Percentiles rank a stretch among this genome's conserved stretches.
phyloP scores from a whole-genome alignment of 2,329 filamentous ascomycete genomes.

The Penicillium sclerotiorum region DNA sequence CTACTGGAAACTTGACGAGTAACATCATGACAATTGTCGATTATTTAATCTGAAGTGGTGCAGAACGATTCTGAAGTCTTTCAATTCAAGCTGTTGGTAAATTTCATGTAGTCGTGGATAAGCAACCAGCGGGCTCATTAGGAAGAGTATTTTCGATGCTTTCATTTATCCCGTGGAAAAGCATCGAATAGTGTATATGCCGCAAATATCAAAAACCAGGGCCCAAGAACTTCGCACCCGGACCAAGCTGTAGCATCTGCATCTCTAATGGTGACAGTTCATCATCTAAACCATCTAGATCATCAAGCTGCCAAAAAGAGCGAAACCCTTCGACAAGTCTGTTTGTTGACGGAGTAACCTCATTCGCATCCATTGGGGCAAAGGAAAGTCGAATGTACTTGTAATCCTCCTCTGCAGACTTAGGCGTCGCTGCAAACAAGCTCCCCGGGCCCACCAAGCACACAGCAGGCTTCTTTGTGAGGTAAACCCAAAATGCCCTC shows the following conservation, averaged over 20 bases:
- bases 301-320: conserved; percentile 76
- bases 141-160: too few species aligned
- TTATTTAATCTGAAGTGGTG: too few species aligned
- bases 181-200: too few species aligned
- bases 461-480: conserved; percentile 69
- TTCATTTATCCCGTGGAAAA: too few species aligned
- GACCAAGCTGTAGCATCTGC: conserved; percentile 3
- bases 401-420: conserved; percentile 65
- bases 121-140: too few species aligned
- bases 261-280: conserved; percentile 19
- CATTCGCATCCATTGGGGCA: conserved; percentile 75
- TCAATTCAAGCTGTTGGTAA: too few species aligned
- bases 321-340: conserved; percentile 70
- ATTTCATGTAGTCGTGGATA: too few species aligned
- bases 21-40: too few species aligned
- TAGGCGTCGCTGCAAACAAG: conserved; percentile 71
- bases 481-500: conserved; percentile 69
- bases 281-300: conserved; percentile 37
- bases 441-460: conserved; percentile 71
- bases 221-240: conserved; percentile 14
- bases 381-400: conserved; percentile 80
- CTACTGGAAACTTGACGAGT: too few species aligned
- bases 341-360: conserved; percentile 63
- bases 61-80: too few species aligned
- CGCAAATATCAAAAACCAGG: conserved; percentile 7